These are phyloP conservation scores for Fusarium armeniacum DNA, from an alignment of 2,329 filamentous ascomycete genomes.

Conservation along the genomic window DNA sequence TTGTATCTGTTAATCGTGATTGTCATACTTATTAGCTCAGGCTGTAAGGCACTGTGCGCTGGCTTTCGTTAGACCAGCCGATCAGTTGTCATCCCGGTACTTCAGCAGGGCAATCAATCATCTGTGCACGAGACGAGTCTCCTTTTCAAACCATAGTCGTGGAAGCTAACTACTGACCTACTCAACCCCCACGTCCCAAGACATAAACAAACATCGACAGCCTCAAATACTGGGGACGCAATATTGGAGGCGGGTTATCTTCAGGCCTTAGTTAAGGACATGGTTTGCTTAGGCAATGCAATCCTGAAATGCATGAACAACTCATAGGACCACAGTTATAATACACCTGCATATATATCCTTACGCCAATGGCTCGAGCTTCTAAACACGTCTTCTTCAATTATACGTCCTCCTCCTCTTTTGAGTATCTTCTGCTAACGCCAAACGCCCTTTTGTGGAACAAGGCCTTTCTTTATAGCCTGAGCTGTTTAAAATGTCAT, in stretches of 20 bases:
- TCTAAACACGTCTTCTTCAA: constrained; percentile 23
- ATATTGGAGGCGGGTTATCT: constrained; percentile 6
- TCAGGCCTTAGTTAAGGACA: neutral
- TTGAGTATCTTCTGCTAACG: constrained; percentile 34
- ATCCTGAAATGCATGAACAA: constrained; percentile 19
- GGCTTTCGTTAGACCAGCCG: constrained; percentile 31
- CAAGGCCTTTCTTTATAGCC: constrained; percentile 24
- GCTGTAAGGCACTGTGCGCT: constrained; percentile 24
- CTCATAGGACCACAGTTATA: constrained; percentile 19
- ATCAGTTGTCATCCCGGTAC: constrained; percentile 24
- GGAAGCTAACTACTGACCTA: neutral
- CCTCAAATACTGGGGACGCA: constrained; percentile 11
- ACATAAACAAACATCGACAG: constrained; percentile 13
- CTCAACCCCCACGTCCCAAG: constrained; percentile 8
- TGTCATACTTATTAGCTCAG: constrained; percentile 27
- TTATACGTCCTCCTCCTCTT: constrained; percentile 30
- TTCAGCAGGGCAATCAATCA: constrained; percentile 11
- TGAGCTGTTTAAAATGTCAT: constrained; percentile 20
- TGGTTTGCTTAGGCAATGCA: constrained; percentile 1
- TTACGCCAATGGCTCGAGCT: constrained; percentile 22
- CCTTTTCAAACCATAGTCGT: constrained; percentile 21
- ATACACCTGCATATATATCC: constrained; percentile 25
- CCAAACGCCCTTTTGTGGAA: constrained; percentile 26
- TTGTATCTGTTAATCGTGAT: constrained; percentile 39
- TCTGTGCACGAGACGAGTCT: constrained; percentile 13